Percentiles rank a stretch among this genome's conserved stretches.
phyloP scores from a whole-genome alignment of 2,329 filamentous ascomycete genomes.

The Aspergillus ruber region DNA sequence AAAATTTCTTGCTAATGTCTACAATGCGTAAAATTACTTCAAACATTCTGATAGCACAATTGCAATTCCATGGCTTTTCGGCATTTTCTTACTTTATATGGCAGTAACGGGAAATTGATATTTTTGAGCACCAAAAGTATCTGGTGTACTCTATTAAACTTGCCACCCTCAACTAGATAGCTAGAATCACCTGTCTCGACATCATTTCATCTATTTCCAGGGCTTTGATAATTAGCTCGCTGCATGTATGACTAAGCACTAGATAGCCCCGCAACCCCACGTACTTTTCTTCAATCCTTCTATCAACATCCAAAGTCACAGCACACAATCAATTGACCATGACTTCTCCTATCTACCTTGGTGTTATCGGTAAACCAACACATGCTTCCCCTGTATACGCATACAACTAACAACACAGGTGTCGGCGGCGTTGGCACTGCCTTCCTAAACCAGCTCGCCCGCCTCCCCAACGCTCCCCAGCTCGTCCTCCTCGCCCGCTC shows the following conservation, averaged over 20 bases:
- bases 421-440: slow-evolving; percentile 87
- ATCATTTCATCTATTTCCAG: too few relatives aligned
- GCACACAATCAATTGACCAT: slow-evolving; percentile 13
- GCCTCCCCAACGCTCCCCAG: slow-evolving; percentile 62
- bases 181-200: too few relatives aligned
- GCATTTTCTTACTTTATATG: too few relatives aligned
- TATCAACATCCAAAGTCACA: background rate
- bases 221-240: too few relatives aligned
- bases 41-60: too few relatives aligned
- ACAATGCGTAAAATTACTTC: too few relatives aligned
- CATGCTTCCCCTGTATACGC: slow-evolving; percentile 1
- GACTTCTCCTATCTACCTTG: slow-evolving; percentile 36
- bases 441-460: slow-evolving; percentile 77
- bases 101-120: too few relatives aligned
- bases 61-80: too few relatives aligned
- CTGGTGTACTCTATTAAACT: too few relatives aligned
- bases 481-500: slow-evolving; percentile 83
- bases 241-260: background rate
- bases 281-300: background rate
- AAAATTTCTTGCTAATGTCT: too few relatives aligned
- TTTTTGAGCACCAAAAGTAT: too few relatives aligned
- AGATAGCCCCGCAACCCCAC: background rate
- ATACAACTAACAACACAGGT: slow-evolving; percentile 47
- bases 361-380: slow-evolving; percentile 32
- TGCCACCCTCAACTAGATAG: too few relatives aligned